Percentiles rank a stretch among this genome's conserved stretches.
Conservation (phyloP, 352 stramenopile species). For the Pythium vanterpoolii region DNA sequence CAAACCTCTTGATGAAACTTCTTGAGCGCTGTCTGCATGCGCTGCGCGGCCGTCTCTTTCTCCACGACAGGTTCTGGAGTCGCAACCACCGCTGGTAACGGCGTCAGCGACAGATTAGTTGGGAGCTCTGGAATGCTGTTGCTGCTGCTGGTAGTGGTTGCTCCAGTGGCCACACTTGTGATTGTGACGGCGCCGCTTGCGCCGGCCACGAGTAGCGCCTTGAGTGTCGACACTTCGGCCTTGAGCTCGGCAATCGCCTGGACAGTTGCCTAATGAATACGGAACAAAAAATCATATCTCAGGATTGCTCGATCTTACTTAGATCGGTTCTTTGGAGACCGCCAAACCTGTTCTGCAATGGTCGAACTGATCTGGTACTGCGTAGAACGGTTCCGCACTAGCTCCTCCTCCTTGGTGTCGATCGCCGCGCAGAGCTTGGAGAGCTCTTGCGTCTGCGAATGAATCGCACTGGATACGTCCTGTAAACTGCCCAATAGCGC, state of each 20-base stretch:
- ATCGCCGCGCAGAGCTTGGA: constrained; percentile 49
- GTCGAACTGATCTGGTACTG: constrained; percentile 42
- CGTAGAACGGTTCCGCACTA: constrained; percentile 40
- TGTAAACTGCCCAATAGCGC: constrained; percentile 39
- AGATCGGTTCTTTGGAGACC: not conserved
- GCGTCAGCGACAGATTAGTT: not conserved
- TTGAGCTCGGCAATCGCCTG: constrained; percentile 68
- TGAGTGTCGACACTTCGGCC: constrained; percentile 63
- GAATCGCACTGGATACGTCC: constrained; percentile 54
- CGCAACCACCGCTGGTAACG: not conserved
- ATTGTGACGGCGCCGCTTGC: not conserved
- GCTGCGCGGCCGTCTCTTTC: constrained; percentile 19
- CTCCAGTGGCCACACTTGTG: not conserved
- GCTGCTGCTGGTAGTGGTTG: not conserved
- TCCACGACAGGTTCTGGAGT: not conserved
- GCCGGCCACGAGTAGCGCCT: constrained; percentile 48
- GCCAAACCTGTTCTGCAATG: constrained; percentile 43
- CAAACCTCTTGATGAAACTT: constrained; percentile 27
- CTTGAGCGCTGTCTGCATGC: constrained; percentile 17
- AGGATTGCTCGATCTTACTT: not conserved
- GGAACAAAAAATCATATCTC: constrained; percentile 2
- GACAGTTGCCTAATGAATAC: constrained; percentile 27
- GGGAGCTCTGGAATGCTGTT: not conserved
- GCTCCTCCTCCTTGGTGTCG: constrained; percentile 53
- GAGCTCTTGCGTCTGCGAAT: constrained; percentile 59